A percentile compares a stretch with the other conserved stretches of the same genome.
phyloP scores from a whole-genome alignment of 2,329 filamentous ascomycete species.

The Hansfordia pulvinata region DNA sequence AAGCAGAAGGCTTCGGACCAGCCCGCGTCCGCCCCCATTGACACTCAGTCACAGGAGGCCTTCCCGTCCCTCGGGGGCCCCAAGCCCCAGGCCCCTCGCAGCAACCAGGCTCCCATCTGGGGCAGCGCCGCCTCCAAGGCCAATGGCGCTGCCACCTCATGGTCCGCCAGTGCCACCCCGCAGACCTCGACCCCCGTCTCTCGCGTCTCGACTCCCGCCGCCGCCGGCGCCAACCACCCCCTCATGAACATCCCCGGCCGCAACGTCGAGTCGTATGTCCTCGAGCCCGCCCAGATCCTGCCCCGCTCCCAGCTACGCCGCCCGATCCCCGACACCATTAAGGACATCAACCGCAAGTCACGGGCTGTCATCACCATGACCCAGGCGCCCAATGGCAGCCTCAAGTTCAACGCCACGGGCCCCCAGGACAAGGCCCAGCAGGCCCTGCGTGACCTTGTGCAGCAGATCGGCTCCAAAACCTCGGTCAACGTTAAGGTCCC shows the following conservation, averaged over 20 bases:
- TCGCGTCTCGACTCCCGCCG: conserved; percentile 34
- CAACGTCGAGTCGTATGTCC: conserved; percentile 61
- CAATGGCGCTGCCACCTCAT: conserved; percentile 37
- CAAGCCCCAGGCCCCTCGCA: conserved; percentile 49
- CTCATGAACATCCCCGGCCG: conserved; percentile 75
- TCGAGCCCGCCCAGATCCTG: conserved; percentile 64
- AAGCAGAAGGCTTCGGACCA: conserved; percentile 56
- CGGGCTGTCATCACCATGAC: conserved; percentile 75
- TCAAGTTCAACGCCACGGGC: conserved; percentile 76
- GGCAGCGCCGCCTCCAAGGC: conserved; percentile 39
- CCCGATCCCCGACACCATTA: conserved; percentile 71
- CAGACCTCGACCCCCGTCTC: conserved; percentile 51
- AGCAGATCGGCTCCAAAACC: conserved; percentile 78
- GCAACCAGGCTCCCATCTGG: conserved; percentile 62
- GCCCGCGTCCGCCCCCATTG: conserved; percentile 39
- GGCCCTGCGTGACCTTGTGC: conserved; percentile 78
- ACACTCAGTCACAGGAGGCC: conserved; percentile 78
- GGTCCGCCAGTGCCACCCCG: conserved; percentile 39
- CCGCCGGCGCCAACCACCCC: conserved; percentile 32
- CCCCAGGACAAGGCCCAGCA: conserved; percentile 73
- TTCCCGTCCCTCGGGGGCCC: conserved; percentile 79
- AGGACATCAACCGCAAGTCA: conserved; percentile 85
- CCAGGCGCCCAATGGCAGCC: conserved; percentile 54
- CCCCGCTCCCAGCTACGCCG: conserved; percentile 70
- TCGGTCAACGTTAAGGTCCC: conserved; percentile 66